Conservation (phyloP, 148 eudicot species). For the Tetragonia tetragonoides region DNA sequence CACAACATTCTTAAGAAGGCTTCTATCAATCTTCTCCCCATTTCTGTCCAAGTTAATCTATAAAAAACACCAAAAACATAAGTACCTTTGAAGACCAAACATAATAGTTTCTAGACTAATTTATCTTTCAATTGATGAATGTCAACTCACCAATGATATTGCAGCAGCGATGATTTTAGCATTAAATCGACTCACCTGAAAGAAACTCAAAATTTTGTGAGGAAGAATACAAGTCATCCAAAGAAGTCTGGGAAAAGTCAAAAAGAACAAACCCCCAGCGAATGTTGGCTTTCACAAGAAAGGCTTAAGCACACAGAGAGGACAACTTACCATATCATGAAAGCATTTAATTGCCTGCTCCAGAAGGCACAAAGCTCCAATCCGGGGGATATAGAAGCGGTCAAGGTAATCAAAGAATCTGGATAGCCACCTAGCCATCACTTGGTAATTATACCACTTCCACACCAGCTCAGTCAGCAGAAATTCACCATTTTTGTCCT, state of each 20-base stretch:
- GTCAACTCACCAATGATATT: constrained; percentile 27
- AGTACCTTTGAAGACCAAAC: neutral
- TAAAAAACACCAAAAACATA: constrained; percentile 1
- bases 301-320: neutral
- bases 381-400: constrained; percentile 31
- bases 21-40: constrained; percentile 25
- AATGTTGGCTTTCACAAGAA: neutral
- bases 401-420: constrained; percentile 40
- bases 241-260: neutral
- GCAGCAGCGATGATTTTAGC: constrained; percentile 26
- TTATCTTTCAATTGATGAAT: neutral
- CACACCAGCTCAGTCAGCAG: constrained; percentile 34
- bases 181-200: constrained; percentile 31
- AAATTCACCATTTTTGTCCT: constrained; percentile 24
- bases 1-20: constrained; percentile 28
- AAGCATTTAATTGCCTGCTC: constrained; percentile 29
- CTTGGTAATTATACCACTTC: constrained; percentile 33
- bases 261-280: neutral
- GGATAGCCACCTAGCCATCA: constrained; percentile 36
- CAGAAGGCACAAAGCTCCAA: constrained; percentile 21
- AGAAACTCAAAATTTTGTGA: neutral
- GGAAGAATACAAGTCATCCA: neutral
- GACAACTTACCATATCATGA: constrained; percentile 26
- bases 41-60: constrained; percentile 39
- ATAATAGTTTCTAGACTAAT: neutral